Percentiles rank a stretch among this genome's conserved stretches.
Evolutionary conservation across 768 basidiomycete genomes (phyloP).

Genomic region (Tricholoma sp.): DNA sequence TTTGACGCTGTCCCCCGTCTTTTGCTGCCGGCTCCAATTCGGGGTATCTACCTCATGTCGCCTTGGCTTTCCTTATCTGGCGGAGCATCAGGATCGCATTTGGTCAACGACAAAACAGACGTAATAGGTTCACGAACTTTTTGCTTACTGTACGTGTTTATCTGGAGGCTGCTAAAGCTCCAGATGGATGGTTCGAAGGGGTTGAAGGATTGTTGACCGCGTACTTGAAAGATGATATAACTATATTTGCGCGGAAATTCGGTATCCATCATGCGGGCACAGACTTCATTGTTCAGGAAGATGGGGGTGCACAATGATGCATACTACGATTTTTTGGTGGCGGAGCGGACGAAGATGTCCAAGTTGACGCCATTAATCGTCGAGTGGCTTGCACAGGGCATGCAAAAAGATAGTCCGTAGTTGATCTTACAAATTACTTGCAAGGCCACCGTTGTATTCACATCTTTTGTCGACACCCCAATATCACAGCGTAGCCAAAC

Average conservation of each 20-base stretch:
- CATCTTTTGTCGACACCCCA: no score
- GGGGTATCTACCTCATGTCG: slow-evolving; percentile 33
- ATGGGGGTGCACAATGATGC: slow-evolving; percentile 32
- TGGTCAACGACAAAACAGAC: slow-evolving; percentile 22
- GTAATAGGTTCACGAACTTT: slow-evolving; percentile 10
- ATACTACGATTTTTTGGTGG: slow-evolving; percentile 16
- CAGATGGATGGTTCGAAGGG: slow-evolving; percentile 30
- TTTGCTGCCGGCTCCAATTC: slow-evolving; percentile 18
- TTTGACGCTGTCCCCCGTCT: slow-evolving; percentile 21
- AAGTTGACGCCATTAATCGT: slow-evolving; percentile 16
- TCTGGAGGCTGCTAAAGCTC: slow-evolving; percentile 25
- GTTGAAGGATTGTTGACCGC: slow-evolving; percentile 25
- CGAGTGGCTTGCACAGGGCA: slow-evolving; percentile 19
- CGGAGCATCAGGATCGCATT: slow-evolving; percentile 17
- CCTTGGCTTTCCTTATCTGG: slow-evolving; percentile 32
- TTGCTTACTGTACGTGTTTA: slow-evolving; percentile 22
- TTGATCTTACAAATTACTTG: no score
- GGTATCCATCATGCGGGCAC: slow-evolving; percentile 1
- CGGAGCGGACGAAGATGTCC: slow-evolving; percentile 13
- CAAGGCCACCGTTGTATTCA: no score
- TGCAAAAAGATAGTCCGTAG: no score
- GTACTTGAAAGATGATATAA: slow-evolving; percentile 30
- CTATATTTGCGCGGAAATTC: slow-evolving; percentile 16
- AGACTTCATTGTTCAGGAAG: slow-evolving; percentile 21
- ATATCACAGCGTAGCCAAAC: slow-evolving; percentile 69